Evolutionary conservation across 2,329 filamentous ascomycete species (phyloP).

Genomic region (Fusarium poae): DNA sequence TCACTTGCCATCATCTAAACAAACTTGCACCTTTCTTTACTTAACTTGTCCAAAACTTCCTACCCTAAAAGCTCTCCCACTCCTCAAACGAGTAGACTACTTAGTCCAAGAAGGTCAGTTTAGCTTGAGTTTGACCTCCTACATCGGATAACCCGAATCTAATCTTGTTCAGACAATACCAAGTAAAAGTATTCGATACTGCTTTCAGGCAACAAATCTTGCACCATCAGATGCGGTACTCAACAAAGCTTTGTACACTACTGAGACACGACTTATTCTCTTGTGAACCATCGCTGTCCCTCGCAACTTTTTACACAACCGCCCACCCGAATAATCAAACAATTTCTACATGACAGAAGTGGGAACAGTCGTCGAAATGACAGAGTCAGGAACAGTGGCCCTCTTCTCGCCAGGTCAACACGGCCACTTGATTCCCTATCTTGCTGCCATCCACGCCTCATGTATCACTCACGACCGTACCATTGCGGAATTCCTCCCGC

Average conservation of each 20-base stretch:
- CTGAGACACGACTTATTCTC: conserved; percentile 8
- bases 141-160: conserved; percentile 32
- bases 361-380: conserved; percentile 52
- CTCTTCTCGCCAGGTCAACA: conserved; percentile 62
- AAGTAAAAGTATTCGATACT: not conserved
- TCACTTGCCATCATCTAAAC: not conserved
- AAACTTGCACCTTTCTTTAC: not conserved
- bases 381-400: conserved; percentile 54
- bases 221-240: conserved; percentile 5
- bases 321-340: conserved; percentile 1
- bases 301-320: conserved; percentile 1
- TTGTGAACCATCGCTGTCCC: conserved; percentile 3
- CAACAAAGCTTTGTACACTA: conserved; percentile 15
- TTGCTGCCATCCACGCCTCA: conserved; percentile 69
- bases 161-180: conserved; percentile 21
- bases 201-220: not conserved
- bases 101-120: conserved; percentile 23
- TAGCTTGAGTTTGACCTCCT: conserved; percentile 34
- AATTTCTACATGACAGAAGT: conserved; percentile 48
- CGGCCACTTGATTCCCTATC: conserved; percentile 65
- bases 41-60: not conserved
- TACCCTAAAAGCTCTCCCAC: not conserved
- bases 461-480: conserved; percentile 71
- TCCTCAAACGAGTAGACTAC: not conserved
- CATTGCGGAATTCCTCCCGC: conserved; percentile 71